Conservation (phyloP, 768 basidiomycete genomes). For the Amanita inopinata region DNA sequence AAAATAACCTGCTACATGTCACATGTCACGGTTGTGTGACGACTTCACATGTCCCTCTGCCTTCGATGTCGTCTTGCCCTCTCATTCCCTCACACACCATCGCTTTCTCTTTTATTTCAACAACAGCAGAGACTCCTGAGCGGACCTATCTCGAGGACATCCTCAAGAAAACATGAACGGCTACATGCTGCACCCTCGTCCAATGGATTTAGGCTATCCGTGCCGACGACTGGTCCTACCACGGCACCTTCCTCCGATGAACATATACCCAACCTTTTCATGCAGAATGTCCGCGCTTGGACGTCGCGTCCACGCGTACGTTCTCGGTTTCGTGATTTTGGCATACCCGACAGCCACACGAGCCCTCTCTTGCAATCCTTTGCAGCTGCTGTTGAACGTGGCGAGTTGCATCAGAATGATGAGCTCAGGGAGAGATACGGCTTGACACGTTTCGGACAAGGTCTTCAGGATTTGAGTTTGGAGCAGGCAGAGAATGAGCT, state of each 20-base stretch:
- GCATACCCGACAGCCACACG: conserved; percentile 32
- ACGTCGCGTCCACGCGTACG: conserved; percentile 19
- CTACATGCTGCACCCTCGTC: not conserved
- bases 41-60: conserved; percentile 9
- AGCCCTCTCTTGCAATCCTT: conserved; percentile 34
- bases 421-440: conserved; percentile 24
- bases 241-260: conserved; percentile 8
- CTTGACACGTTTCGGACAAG: conserved; percentile 33
- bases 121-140: not conserved
- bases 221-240: not conserved
- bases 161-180: not conserved
- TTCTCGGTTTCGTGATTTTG: conserved; percentile 36
- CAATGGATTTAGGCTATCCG: not conserved
- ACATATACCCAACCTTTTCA: conserved; percentile 24
- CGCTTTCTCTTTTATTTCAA: not conserved
- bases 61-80: conserved; percentile 7
- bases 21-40: no score
- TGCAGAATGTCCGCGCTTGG: conserved; percentile 31
- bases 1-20: no score
- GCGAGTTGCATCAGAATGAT: conserved; percentile 19
- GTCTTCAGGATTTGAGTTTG: conserved; percentile 13
- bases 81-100: not conserved
- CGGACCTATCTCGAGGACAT: not conserved
- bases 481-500: conserved; percentile 13
- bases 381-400: conserved; percentile 25